Base-by-base conservation (phyloP, 2,329 filamentous ascomycete species). In the Penicillium sp. region DNA sequence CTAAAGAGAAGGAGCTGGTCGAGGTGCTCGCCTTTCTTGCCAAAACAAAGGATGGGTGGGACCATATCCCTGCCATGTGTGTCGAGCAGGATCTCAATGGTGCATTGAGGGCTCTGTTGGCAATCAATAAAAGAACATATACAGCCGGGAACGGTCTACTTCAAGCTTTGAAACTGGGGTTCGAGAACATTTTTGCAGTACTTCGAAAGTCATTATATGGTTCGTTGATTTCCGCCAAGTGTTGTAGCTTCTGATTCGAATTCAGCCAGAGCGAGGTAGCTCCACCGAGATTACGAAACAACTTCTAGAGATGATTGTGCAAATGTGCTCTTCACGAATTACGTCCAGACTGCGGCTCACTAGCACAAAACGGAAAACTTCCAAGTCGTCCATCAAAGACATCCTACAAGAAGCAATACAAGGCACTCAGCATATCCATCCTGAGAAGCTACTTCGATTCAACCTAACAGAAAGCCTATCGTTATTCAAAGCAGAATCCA, bases 291-390 rank as follows among this genome's bases (percentile, higher is more conserved):
- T 40, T 16, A 50, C 45, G 45, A 16, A 50, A 33, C 27, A 52
- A 45, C 28, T 66, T 8, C 64, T 69, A 29, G 43, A 25, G 13
- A 54, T 46, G 1, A 62, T 69, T 13, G 29, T 70, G 3, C 51
- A 56, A 22, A 22, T 22, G 6, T 22, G 6, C 19, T 22, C 19
- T 22, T 22, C 19, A 3, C 19, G 19, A 22, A 22, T 22, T 22
- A 22, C 19, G 3, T 22, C 19, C 6, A 22, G 19, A 22, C 6
- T 22, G 19, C 19, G 62, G 25, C 49, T 67, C 7, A 31, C 40
- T 40, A 28, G 34, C 16, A 50, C 16, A 10, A 45, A 39, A 29
- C 18, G 19, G 7, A 46, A 45, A 27, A 41, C 30, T 18, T 18
- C 35, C 30, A 55, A 48, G 19, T 19, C 33, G 16, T 40, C 55